Conservation (phyloP, 2,329 filamentous ascomycete species). For the Colletotrichum brevisporum region DNA sequence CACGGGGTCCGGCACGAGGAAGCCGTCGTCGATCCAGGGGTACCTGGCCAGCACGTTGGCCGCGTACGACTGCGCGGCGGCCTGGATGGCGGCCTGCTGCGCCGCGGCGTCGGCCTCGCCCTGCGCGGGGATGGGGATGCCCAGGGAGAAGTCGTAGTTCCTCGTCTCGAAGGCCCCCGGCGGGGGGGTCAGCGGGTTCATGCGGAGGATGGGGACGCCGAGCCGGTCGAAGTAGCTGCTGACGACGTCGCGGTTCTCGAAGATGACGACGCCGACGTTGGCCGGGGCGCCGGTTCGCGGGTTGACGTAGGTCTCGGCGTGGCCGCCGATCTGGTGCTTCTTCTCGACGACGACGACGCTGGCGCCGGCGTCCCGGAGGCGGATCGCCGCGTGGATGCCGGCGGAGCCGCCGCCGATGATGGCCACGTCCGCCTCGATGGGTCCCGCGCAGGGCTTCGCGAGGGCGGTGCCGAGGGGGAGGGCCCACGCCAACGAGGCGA, state of each 20-base stretch:
- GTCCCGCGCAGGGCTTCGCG: neutral
- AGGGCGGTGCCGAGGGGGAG: neutral
- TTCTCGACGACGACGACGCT: constrained; percentile 57
- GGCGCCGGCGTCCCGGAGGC: constrained; percentile 53
- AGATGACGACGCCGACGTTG: constrained; percentile 45
- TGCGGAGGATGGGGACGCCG: constrained; percentile 43
- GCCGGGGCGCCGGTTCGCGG: constrained; percentile 30
- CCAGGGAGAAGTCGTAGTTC: constrained; percentile 42
- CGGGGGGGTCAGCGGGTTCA: constrained; percentile 11
- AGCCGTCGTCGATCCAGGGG: constrained; percentile 45
- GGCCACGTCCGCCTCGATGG: constrained; percentile 42
- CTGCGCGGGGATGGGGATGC: constrained; percentile 30
- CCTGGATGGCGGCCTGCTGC: constrained; percentile 25
- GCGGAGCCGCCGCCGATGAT: constrained; percentile 59
- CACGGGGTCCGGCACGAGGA: constrained; percentile 57
- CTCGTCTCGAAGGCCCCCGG: constrained; percentile 12
- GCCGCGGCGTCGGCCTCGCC: constrained; percentile 22
- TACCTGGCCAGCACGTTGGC: constrained; percentile 33
- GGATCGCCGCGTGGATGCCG: constrained; percentile 57
- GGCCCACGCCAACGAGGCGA: constrained; percentile 21
- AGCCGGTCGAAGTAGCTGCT: constrained; percentile 54
- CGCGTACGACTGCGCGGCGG: constrained; percentile 28
- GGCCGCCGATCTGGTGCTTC: constrained; percentile 54
- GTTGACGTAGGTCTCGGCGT: constrained; percentile 57
- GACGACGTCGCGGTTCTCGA: constrained; percentile 51